Evolutionary conservation across 148 eudicot genomes (phyloP), one percentile per base, ranked within the genome.

Genomic region (Gaultheria prostrata): DNA sequence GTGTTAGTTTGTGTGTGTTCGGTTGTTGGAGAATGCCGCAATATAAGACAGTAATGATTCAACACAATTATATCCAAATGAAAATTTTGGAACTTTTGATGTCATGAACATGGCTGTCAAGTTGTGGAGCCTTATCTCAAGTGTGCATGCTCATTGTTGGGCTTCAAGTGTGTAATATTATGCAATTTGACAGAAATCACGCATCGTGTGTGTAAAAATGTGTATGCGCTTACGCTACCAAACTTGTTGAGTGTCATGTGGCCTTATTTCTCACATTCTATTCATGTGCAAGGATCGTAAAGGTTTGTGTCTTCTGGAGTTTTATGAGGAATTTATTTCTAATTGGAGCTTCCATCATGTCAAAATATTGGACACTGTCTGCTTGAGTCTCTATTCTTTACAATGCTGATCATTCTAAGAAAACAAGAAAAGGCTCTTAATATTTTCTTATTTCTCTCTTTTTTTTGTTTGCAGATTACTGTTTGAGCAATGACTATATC

Each of bases 401-500:
- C 14, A 8, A 46, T 3, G 11, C 12, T 53, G 46, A 54, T 39
- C 33, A 18, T 49, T 56, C 3, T 51, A n/a, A 26, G 32, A 49
- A 77, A 54, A 26, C 28, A 28, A n/a, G 50, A 53, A 51, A 53
- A 20, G 57, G 5, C 35, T 77, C 46, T 8, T 75, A 8, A 8
- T 17, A 13, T 32, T 26, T 77, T 4, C n/a, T 77, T 78, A 78
- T 21, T 21, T 76, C 53, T 76, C 35, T 1, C 21, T 11, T 15
- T 8, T 21, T 79, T 21, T 24, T 35, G 28, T 54, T 84, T 89
- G 90, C 92, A 89, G 92, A 90, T 79, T 90, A 86, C 80, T 90
- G 91, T 77, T 86, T 87, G 76, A 90, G 92, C 87, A 90, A 89
- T 84, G 90, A 80, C 76, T 89, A 91, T 77, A 82, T 91, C 79